Conservation (phyloP, 2,329 filamentous ascomycete species). For the Penicillium polonicum region DNA sequence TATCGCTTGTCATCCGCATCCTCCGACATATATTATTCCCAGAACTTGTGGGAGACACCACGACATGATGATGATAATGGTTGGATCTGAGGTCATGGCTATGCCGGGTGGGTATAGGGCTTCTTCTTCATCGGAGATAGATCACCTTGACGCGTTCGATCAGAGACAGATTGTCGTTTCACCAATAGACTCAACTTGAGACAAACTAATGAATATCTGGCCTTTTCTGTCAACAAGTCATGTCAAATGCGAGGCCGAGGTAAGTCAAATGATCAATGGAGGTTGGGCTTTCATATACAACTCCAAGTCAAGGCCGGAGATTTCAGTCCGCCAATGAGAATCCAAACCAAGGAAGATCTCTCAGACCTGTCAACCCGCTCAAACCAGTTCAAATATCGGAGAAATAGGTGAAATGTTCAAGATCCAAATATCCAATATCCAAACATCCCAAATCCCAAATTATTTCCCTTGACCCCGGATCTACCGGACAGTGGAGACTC, state of each 20-base stretch:
- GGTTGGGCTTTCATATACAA: background rate
- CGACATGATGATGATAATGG: constrained; percentile 27
- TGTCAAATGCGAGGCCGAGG: background rate
- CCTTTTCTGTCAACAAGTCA: background rate
- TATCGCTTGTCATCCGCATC: background rate
- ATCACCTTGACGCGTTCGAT: background rate
- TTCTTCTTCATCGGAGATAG: background rate
- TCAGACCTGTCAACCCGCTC: background rate
- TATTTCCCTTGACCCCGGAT: constrained; percentile 23
- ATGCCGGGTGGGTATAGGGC: constrained; percentile 8
- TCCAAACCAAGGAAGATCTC: background rate
- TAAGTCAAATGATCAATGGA: background rate
- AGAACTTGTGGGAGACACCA: constrained; percentile 15
- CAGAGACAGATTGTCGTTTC: background rate
- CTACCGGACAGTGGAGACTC: constrained; percentile 23
- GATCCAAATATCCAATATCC: background rate
- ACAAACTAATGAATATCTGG: background rate
- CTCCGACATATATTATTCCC: constrained; percentile 15
- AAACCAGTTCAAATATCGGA: background rate
- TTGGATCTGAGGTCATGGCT: constrained; percentile 25
- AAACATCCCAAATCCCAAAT: background rate
- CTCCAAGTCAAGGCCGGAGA: constrained; percentile 10
- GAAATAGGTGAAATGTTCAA: background rate
- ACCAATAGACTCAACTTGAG: background rate
- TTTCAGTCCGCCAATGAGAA: constrained; percentile 20